Evolutionary conservation across 345 rosid species (phyloP), one percentile per base, ranked within the genome.

Genomic region (Populus deltoides): DNA sequence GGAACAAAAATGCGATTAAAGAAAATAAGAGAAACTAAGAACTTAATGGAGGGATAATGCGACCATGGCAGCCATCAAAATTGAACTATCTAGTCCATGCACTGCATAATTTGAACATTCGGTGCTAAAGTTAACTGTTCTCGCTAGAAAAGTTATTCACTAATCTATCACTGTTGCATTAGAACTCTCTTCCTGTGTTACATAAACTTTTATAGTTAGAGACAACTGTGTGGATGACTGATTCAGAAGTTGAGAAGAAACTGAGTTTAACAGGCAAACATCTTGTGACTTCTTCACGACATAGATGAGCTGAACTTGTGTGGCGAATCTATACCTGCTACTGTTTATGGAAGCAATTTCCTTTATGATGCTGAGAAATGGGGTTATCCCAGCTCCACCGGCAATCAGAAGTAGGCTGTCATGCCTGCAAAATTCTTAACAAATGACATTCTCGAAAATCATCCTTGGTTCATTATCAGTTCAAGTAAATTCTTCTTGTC

Each of bases 321-420:
- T 72, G 6, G 92, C 89, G 41, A 87, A 69, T 81, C 75, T 88
- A 10, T 72, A 78, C 67, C 80, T 86, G 68, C 79, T 47, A 68
- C 78, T 81, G 77, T 79, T 79, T 71, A 81, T 43, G 17, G 88
- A 78, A 13, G 83, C 77, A 41, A 94, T 78, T 73, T 94, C 97
- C 65, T 88, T 91, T 69, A 94, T 78, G 73, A 94, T 89, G 90
- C 96, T 89, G 65, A 90, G 77, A 81, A 92, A 91, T 38, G 98
- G 94, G 24, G 97, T 91, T 71, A 94, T 90, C 73, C 98, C 97
- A 55, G 89, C 88, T 77, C 97, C 97, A 20, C 98, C 97, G 0
- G 96, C 97, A 8, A 92, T 86, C 78, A 92, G 82, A 36, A 94
- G 88, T 33, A 94, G 82, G 80, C 89, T 85, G 68, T 90, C 94